phyloP scores from a whole-genome alignment of 805 yeast species.

The Ogataea methanolica region DNA sequence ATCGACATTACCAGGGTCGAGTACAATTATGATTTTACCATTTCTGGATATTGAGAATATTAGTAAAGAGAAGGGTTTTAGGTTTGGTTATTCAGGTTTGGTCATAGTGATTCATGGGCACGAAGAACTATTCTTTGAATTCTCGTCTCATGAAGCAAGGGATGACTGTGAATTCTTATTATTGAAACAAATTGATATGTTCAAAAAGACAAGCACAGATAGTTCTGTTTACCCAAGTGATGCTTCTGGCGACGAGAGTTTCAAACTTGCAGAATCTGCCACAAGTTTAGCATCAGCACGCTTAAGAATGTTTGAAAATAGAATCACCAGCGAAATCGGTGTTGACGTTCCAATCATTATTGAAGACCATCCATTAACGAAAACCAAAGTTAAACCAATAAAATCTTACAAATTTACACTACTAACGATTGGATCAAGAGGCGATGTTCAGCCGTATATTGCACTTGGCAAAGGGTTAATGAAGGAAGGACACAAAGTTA shows the following conservation, averaged over 20 bases:
- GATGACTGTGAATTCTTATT: conserved; percentile 67
- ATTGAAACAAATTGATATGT: conserved; percentile 44
- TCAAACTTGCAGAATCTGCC: conserved; percentile 26
- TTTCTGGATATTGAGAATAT: conserved; percentile 66
- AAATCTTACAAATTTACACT: conserved; percentile 57
- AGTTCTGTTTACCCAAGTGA: conserved; percentile 9
- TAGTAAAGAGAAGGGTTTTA: conserved; percentile 60
- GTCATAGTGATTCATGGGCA: conserved; percentile 67
- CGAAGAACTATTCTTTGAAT: conserved; percentile 75
- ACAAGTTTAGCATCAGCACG: conserved; percentile 49
- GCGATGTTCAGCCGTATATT: conserved; percentile 95
- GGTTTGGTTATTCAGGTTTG: conserved; percentile 67
- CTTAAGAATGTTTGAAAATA: conserved; percentile 62
- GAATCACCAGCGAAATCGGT: conserved; percentile 54
- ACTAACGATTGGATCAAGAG: conserved; percentile 90
- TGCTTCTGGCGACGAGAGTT: conserved; percentile 24
- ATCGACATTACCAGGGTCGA: conserved; percentile 71
- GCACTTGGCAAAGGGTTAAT: conserved; percentile 78
- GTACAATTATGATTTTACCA: conserved; percentile 81
- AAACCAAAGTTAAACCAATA: conserved; percentile 43
- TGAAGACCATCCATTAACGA: conserved; percentile 51
- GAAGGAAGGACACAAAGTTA: conserved; percentile 78
- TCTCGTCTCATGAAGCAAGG: conserved; percentile 56
- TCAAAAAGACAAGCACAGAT: conserved; percentile 22
- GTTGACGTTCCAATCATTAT: conserved; percentile 63